Evolutionary conservation across 768 basidiomycete species (phyloP).

Genomic region (Rhodosporidiobolus sp.): DNA sequence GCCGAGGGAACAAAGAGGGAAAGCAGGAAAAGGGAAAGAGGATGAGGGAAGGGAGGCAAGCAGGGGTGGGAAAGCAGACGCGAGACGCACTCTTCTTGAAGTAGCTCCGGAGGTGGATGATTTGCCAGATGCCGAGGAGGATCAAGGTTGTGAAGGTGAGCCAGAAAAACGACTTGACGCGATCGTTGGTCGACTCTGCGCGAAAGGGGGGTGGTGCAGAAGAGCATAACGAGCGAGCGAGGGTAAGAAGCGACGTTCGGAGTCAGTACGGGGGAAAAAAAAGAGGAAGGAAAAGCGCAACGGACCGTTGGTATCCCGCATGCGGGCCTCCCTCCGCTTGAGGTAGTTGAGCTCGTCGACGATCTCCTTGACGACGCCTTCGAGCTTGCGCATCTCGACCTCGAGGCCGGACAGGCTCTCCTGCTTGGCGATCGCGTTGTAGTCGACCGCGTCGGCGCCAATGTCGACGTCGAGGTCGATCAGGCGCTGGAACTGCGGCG

Average conservation of each 20-base stretch:
- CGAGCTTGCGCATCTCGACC: conserved; percentile 96
- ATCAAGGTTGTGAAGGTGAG: conserved; percentile 76
- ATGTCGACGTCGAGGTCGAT: conserved; percentile 95
- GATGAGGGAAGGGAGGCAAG: no score
- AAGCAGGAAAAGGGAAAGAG: neutral
- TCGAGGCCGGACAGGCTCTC: conserved; percentile 92
- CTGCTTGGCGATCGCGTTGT: conserved; percentile 99
- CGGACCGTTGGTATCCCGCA: conserved; percentile 80
- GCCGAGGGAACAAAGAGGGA: no score
- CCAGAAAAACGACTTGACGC: conserved; percentile 90
- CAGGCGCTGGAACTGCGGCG: conserved; percentile 59
- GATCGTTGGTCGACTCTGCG: conserved; percentile 81
- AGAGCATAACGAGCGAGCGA: no score
- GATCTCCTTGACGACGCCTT: conserved; percentile 90
- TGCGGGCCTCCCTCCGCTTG: conserved; percentile 80
- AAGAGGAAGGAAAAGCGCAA: conserved; percentile 41
- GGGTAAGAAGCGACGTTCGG: no score
- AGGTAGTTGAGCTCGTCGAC: conserved; percentile 90
- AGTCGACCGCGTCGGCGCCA: conserved; percentile 96
- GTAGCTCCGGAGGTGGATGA: conserved; percentile 87
- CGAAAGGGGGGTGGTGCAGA: no score
- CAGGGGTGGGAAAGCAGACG: no score
- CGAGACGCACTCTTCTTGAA: conserved; percentile 60
- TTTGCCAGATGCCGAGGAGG: conserved; percentile 86
- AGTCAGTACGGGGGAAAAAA: neutral